A percentile compares a stretch with the other conserved stretches of the same genome.
Evolutionary conservation across 805 yeast genomes (phyloP).

Genomic region (Wickerhamiella sergipiensis): DNA sequence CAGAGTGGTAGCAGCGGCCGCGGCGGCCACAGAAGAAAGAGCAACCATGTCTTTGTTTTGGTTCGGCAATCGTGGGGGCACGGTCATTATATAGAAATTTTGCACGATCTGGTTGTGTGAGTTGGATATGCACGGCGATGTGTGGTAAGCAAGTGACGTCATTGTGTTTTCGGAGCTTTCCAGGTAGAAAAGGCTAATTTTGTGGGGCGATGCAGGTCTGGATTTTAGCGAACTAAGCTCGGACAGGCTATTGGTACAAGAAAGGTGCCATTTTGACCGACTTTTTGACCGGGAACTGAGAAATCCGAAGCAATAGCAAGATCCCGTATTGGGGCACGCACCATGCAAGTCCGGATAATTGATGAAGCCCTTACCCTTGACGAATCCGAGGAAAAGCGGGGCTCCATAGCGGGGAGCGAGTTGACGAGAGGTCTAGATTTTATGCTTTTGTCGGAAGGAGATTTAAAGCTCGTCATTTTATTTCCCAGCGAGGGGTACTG

Average conservation of each 20-base stretch:
- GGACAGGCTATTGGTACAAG: too few relatives aligned
- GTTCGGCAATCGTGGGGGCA: not conserved
- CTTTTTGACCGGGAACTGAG: too few relatives aligned
- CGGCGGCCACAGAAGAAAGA: not conserved
- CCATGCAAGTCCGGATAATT: not conserved
- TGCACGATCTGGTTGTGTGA: not conserved
- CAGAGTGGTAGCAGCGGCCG: not conserved
- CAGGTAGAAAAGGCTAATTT: not conserved
- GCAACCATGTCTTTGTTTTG: not conserved
- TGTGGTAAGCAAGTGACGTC: not conserved
- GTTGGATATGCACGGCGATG: not conserved
- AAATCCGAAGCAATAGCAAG: not conserved
- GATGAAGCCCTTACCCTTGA: not conserved
- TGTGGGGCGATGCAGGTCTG: not conserved
- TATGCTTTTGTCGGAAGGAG: too few relatives aligned
- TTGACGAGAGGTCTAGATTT: too few relatives aligned
- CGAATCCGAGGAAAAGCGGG: not conserved
- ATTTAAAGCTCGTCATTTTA: too few relatives aligned
- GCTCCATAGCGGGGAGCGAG: too few relatives aligned
- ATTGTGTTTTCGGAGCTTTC: not conserved
- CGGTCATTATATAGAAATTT: not conserved
- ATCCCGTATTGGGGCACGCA: not conserved
- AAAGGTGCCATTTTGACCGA: too few relatives aligned
- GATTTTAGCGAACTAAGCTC: not conserved
- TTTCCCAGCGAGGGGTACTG: too few relatives aligned